Evolutionary conservation across 1,139 yeast genomes (phyloP).

Genomic region (Ogataea hybrid): DNA sequence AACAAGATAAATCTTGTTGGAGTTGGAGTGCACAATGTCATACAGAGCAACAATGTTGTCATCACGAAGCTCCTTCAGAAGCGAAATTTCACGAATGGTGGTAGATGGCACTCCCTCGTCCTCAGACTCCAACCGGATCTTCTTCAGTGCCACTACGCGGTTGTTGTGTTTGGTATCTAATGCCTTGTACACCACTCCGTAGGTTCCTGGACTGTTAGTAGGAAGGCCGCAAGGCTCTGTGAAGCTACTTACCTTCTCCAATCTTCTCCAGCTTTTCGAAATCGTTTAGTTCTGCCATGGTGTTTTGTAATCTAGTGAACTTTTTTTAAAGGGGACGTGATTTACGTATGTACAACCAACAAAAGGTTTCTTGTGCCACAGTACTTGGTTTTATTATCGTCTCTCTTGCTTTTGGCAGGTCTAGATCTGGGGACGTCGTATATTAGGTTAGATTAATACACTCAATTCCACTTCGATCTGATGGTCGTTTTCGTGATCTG

Average conservation of each 20-base stretch:
- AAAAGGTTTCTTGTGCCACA: background rate
- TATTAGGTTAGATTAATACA: background rate
- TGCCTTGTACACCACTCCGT: slow-evolving; percentile 98
- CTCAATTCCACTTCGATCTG: slow-evolving; percentile 1
- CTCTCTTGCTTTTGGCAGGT: background rate
- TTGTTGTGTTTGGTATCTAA: slow-evolving; percentile 85
- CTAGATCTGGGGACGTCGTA: background rate
- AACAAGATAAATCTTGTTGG: slow-evolving; percentile 89
- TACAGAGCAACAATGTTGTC: slow-evolving; percentile 88
- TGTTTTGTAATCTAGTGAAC: slow-evolving; percentile 6
- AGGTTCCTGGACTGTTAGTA: slow-evolving; percentile 54
- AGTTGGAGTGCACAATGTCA: slow-evolving; percentile 96
- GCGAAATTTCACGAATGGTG: slow-evolving; percentile 93
- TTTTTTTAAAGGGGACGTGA: background rate
- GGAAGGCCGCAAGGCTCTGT: background rate
- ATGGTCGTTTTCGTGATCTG: slow-evolving; percentile 15
- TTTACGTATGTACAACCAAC: background rate
- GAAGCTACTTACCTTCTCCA: slow-evolving; percentile 69
- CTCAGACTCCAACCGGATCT: slow-evolving; percentile 92
- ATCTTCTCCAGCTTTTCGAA: slow-evolving; percentile 93
- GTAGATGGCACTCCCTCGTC: slow-evolving; percentile 99
- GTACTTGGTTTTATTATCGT: background rate
- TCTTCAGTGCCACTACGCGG: slow-evolving; percentile 90
- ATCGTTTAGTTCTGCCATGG: slow-evolving; percentile 83
- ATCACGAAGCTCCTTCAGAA: slow-evolving; percentile 88